These are phyloP conservation scores for Amanita subjunquillea DNA, from an alignment of 768 basidiomycete genomes.

Conservation along the genomic window DNA sequence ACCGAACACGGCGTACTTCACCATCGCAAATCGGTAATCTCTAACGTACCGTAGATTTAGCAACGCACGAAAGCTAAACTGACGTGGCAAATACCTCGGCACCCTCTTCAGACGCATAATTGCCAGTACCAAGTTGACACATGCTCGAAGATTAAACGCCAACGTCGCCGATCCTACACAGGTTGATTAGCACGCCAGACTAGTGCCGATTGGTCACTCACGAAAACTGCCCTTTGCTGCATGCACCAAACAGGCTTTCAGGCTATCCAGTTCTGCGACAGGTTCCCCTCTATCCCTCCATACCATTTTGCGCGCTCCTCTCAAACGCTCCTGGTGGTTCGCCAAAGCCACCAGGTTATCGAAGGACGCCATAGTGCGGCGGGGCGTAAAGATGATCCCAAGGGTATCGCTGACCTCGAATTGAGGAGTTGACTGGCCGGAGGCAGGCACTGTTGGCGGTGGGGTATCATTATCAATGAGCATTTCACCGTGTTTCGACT, in stretches of 20 bases:
- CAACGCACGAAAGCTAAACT: not conserved
- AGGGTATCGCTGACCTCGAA: slow-evolving; percentile 9
- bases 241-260: slow-evolving; percentile 63
- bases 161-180: slow-evolving; percentile 66
- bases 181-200: not conserved
- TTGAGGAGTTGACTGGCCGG: slow-evolving; percentile 2
- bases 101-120: slow-evolving; percentile 62
- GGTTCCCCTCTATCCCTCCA: slow-evolving; percentile 77
- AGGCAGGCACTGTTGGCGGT: not conserved
- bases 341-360: slow-evolving; percentile 80
- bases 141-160: slow-evolving; percentile 74
- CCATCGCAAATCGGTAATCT: slow-evolving; percentile 48
- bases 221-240: slow-evolving; percentile 61
- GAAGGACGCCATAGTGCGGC: slow-evolving; percentile 60
- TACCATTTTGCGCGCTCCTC: slow-evolving; percentile 67
- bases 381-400: slow-evolving; percentile 38
- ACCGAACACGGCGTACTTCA: slow-evolving; percentile 80
- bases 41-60: slow-evolving; percentile 23
- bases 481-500: not conserved
- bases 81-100: slow-evolving; percentile 39
- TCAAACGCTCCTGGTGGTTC: slow-evolving; percentile 69
- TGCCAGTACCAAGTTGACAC: slow-evolving; percentile 72
- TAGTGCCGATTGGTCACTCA: slow-evolving; percentile 29
- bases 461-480: not conserved
- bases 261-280: slow-evolving; percentile 50